Evolutionary conservation across 192 early-diverging fungal species (phyloP).

Genomic region (Kickxella alabastrina): DNA sequence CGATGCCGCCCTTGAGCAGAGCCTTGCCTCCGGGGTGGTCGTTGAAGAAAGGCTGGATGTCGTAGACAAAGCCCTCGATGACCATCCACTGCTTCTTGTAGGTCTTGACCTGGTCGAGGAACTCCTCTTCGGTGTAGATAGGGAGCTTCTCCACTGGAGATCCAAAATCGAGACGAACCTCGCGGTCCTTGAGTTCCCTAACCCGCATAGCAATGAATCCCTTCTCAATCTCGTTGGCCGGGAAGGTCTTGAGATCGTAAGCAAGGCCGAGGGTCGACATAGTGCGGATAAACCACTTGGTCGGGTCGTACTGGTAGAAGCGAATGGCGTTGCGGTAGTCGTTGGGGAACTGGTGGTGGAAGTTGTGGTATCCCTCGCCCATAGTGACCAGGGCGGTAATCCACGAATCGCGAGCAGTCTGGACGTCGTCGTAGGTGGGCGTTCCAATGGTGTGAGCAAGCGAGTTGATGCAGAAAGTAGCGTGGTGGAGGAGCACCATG

Average conservation of each 20-base stretch:
- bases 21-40: conserved; percentile 85
- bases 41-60: conserved; percentile 75
- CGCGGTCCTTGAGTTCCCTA: conserved; percentile 64
- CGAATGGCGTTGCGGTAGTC: conserved; percentile 78
- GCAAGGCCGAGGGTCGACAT: conserved; percentile 60
- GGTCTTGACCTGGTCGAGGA: conserved; percentile 60
- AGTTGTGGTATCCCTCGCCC: conserved; percentile 79
- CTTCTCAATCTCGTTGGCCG: conserved; percentile 75
- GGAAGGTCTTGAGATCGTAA: conserved; percentile 71
- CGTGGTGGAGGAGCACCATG: conserved; percentile 78
- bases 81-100: conserved; percentile 73
- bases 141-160: conserved; percentile 66
- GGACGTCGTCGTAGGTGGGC: conserved; percentile 70
- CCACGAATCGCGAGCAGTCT: conserved; percentile 74
- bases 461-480: conserved; percentile 85
- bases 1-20: conserved; percentile 66
- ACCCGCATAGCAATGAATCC: conserved; percentile 76
- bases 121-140: conserved; percentile 61
- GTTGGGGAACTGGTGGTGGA: conserved; percentile 77
- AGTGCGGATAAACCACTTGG: conserved; percentile 75
- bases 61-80: conserved; percentile 80
- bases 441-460: conserved; percentile 77
- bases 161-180: conserved; percentile 70
- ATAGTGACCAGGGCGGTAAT: conserved; percentile 68
- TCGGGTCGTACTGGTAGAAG: conserved; percentile 61